A percentile compares a stretch with the other conserved stretches of the same genome.
These are phyloP conservation scores for Balakata baccata DNA, from an alignment of 345 rosid species.

Conservation along the genomic window DNA sequence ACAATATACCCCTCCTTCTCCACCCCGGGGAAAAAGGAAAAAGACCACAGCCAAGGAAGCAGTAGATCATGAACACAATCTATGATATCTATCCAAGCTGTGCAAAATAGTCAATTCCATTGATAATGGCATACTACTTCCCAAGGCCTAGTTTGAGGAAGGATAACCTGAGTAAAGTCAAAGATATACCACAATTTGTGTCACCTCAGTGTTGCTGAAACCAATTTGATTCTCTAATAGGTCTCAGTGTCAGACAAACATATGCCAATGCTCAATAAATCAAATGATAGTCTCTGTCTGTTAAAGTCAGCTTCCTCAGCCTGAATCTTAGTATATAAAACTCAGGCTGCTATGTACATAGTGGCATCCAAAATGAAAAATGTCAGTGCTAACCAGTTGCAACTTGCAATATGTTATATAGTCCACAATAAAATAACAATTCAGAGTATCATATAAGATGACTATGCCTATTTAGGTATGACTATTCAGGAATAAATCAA, in stretches of 20 bases:
- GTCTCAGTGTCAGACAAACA: background rate
- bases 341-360: background rate
- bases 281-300: background rate
- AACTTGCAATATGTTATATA: background rate
- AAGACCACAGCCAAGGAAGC: too few relatives aligned
- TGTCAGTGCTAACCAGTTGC: background rate
- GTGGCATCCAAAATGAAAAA: background rate
- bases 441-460: background rate
- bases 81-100: too few relatives aligned
- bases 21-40: too few relatives aligned
- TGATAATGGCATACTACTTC: background rate
- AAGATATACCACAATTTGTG: background rate
- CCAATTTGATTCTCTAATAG: slow-evolving; percentile 6
- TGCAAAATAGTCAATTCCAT: too few relatives aligned
- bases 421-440: background rate
- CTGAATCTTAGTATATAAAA: background rate
- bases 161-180: background rate
- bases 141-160: background rate
- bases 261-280: background rate
- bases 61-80: too few relatives aligned
- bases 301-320: background rate
- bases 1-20: background rate
- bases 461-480: too few relatives aligned
- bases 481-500: too few relatives aligned
- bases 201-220: background rate